A percentile compares a stretch with the other conserved stretches of the same genome.
Evolutionary conservation across 805 yeast species (phyloP).

Genomic region (Hanseniaspora singularis): DNA sequence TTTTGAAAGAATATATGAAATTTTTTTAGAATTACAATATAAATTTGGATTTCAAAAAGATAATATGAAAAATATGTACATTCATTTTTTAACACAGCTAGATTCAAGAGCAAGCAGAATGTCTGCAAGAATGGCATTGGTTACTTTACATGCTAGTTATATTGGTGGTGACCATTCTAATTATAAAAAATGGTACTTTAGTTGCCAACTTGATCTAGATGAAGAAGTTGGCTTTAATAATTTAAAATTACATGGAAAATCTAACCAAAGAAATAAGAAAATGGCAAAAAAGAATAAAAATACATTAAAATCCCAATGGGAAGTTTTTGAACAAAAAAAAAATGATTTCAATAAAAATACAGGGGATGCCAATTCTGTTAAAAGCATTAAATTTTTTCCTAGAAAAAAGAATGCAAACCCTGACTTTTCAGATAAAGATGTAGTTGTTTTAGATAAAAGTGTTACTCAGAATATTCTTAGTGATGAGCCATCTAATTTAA

Average conservation of each 20-base stretch:
- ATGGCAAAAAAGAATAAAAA: constrained; percentile 33
- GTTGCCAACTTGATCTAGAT: constrained; percentile 70
- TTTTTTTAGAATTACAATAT: constrained; percentile 46
- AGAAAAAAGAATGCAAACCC: constrained; percentile 33
- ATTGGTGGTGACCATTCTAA: constrained; percentile 85
- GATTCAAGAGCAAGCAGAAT: constrained; percentile 81
- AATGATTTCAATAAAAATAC: constrained; percentile 34
- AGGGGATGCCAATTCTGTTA: constrained; percentile 41
- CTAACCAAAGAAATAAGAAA: constrained; percentile 33
- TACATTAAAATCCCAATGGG: constrained; percentile 27
- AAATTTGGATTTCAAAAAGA: constrained; percentile 79
- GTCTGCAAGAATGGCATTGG: constrained; percentile 56
- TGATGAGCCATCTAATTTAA: not conserved
- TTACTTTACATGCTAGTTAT: constrained; percentile 75
- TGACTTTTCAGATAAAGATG: constrained; percentile 23
- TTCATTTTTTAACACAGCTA: constrained; percentile 63
- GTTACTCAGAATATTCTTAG: not conserved
- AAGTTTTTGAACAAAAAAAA: constrained; percentile 37
- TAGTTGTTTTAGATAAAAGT: not conserved
- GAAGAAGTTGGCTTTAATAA: constrained; percentile 48
- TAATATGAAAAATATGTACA: constrained; percentile 66
- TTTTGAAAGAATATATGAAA: constrained; percentile 45
- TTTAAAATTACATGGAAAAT: constrained; percentile 42
- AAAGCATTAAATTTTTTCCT: constrained; percentile 7
- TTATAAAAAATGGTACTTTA: constrained; percentile 84